phyloP scores from a whole-genome alignment of 805 yeast genomes.

The Candida oleophila region DNA sequence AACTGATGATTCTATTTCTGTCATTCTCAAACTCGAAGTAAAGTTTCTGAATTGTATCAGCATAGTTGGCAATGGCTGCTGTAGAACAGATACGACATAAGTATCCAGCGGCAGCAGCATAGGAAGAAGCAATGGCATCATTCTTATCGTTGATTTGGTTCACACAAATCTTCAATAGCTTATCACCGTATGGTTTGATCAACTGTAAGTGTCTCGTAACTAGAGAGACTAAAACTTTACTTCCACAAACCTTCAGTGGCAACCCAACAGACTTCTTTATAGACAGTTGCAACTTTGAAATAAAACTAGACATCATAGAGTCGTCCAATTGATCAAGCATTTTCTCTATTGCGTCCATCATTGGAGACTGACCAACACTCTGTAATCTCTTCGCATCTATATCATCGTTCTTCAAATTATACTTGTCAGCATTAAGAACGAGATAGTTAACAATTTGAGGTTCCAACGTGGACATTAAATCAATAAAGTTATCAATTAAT shows the following conservation, averaged over 20 bases:
- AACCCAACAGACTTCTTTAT: conserved; percentile 77
- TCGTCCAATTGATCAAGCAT: conserved; percentile 58
- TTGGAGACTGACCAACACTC: conserved; percentile 76
- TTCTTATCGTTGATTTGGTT: conserved; percentile 69
- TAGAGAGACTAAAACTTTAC: conserved; percentile 66
- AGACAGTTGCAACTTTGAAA: conserved; percentile 51
- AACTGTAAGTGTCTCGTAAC: conserved; percentile 53
- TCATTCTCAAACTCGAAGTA: conserved; percentile 60
- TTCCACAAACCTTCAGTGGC: conserved; percentile 87
- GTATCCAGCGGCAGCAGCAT: conserved; percentile 79
- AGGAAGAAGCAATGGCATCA: conserved; percentile 69
- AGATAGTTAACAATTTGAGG: conserved; percentile 88
- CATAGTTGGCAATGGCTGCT: conserved; percentile 52
- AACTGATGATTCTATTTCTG: conserved; percentile 50
- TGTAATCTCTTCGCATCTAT: conserved; percentile 77
- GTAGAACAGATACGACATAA: conserved; percentile 61
- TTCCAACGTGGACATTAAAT: conserved; percentile 80
- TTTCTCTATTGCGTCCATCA: conserved; percentile 82
- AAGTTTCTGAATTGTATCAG: conserved; percentile 46
- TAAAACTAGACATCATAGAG: conserved; percentile 45
- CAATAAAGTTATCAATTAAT: conserved; percentile 65
- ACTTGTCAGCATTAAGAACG: conserved; percentile 85
- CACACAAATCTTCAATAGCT: conserved; percentile 56
- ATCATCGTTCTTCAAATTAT: conserved; percentile 65
- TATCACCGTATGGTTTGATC: conserved; percentile 54